Evolutionary conservation across 1,139 yeast genomes (phyloP).

Genomic region (Candida smagusa): DNA sequence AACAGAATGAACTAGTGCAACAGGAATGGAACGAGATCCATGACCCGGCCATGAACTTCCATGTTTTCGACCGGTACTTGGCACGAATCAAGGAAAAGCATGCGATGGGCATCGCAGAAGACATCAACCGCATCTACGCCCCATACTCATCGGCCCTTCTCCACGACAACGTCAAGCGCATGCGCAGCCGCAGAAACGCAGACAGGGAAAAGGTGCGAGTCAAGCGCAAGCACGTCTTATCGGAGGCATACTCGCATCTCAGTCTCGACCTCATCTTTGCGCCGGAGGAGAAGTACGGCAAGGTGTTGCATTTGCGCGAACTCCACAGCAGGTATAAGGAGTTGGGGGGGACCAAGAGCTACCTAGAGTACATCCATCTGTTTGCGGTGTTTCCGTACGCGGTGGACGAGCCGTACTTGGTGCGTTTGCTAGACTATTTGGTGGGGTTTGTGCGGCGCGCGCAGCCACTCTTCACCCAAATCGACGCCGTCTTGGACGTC

Average conservation of each 20-base stretch:
- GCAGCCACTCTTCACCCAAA: conserved; percentile 46
- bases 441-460: conserved; percentile 40
- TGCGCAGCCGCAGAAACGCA: conserved; percentile 6
- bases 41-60: conserved; percentile 30
- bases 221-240: conserved; percentile 37
- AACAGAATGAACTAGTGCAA: conserved; percentile 14
- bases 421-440: conserved; percentile 45
- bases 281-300: conserved; percentile 64
- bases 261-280: conserved; percentile 49
- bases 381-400: conserved; percentile 41
- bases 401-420: conserved; percentile 29
- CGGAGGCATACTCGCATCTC: conserved; percentile 50
- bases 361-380: conserved; percentile 48
- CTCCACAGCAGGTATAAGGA: conserved; percentile 52
- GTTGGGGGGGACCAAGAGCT: conserved; percentile 35
- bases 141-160: conserved; percentile 32
- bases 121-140: conserved; percentile 30
- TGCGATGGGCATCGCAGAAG: conserved; percentile 23
- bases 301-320: conserved; percentile 53
- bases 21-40: conserved; percentile 21
- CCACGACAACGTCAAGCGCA: conserved; percentile 4
- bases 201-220: conserved; percentile 24
- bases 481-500: conserved; percentile 30
- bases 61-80: conserved; percentile 42
- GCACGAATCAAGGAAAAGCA: conserved; percentile 28